Evolutionary conservation across 805 yeast species (phyloP), one percentile per base, ranked within the genome.

Genomic region (Candida pseudoglaebosa): DNA sequence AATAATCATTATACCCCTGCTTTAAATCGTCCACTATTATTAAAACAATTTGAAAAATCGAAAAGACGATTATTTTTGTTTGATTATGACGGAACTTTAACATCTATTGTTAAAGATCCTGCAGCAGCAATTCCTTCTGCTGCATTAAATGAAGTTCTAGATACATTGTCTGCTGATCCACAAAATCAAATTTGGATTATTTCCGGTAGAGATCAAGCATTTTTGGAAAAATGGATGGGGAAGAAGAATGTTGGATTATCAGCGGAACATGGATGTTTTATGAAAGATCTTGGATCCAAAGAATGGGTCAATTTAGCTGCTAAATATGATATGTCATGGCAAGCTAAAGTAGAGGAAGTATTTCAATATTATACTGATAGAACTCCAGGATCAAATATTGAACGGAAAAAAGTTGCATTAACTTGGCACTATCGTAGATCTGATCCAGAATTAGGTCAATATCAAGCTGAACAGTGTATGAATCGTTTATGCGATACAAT

Each of bases 371-470:
- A 78, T 60, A 88, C 96, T 0, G 91, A 83, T 33, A 80, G 82
- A 46, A 93, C 99, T 0, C 96, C 95, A 2, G 97, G 97, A 5
- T 74, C 96, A 1, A 75, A 75, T 47, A 82, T 85, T 36, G 99
- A 93, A 62, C 74, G 74, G 52, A 93, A 93, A 60, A 82, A 88
- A 52, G 96, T 91, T 13, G 98, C 99, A 1, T 64, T 93, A 38
- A 91, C 98, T 1, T 93, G 99, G 99, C 99, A 93, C 62, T 93
- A 91, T 58, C 78, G 99, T 50, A 75, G 95, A 38, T 78, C 96
- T 1, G 99, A 90, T 52, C 98, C 98, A 0, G 96, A 84, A 44
- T 75, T 88, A 49, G 99, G 99, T 21, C 78, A 73, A 32, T 91
- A 76, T 65, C 95, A 88, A 62, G 95, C 97, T 0, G 67, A 75